phyloP scores from a whole-genome alignment of 1,284 basidiomycete species.

The Agaricales sp. region DNA sequence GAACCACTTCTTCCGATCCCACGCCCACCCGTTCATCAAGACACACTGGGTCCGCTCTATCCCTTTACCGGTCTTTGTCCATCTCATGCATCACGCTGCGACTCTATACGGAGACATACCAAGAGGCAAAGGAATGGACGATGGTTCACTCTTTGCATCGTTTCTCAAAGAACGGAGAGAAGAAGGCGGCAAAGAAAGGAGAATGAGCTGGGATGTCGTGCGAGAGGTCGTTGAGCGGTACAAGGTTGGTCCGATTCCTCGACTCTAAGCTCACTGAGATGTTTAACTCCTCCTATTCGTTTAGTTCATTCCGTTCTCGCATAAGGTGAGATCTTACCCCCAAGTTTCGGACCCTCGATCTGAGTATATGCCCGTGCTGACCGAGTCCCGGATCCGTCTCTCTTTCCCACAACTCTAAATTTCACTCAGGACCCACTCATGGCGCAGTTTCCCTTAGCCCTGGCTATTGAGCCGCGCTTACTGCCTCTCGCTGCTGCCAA shows the following conservation, averaged over 20 bases:
- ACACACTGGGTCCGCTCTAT: slow-evolving; percentile 59
- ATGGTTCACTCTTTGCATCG: slow-evolving; percentile 49
- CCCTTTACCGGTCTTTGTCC: slow-evolving; percentile 43
- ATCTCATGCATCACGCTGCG: slow-evolving; percentile 51
- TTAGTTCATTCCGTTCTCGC: slow-evolving; percentile 67
- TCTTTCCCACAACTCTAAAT: slow-evolving; percentile 9
- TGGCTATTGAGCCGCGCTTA: slow-evolving; percentile 66
- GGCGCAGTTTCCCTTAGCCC: slow-evolving; percentile 61
- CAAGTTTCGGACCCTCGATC: not conserved
- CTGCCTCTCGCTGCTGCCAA: slow-evolving; percentile 59
- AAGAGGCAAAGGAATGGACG: slow-evolving; percentile 51
- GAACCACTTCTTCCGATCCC: slow-evolving; percentile 64
- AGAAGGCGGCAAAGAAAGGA: slow-evolving; percentile 38
- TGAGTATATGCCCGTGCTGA: no score
- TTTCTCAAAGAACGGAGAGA: slow-evolving; percentile 61
- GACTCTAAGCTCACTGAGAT: no score
- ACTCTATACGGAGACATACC: slow-evolving; percentile 55
- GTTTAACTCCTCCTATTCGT: slow-evolving; percentile 6
- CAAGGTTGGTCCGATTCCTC: slow-evolving; percentile 48
- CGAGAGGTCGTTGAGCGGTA: slow-evolving; percentile 58
- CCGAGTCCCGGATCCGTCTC: slow-evolving; percentile 7
- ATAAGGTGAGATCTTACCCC: slow-evolving; percentile 37
- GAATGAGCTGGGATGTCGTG: slow-evolving; percentile 49
- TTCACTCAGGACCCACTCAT: slow-evolving; percentile 56
- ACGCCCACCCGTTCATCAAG: slow-evolving; percentile 56